Percentiles rank a stretch among this genome's conserved stretches.
Evolutionary conservation across 2,329 filamentous ascomycete genomes (phyloP).

Genomic region (Colletotrichum orbiculare): DNA sequence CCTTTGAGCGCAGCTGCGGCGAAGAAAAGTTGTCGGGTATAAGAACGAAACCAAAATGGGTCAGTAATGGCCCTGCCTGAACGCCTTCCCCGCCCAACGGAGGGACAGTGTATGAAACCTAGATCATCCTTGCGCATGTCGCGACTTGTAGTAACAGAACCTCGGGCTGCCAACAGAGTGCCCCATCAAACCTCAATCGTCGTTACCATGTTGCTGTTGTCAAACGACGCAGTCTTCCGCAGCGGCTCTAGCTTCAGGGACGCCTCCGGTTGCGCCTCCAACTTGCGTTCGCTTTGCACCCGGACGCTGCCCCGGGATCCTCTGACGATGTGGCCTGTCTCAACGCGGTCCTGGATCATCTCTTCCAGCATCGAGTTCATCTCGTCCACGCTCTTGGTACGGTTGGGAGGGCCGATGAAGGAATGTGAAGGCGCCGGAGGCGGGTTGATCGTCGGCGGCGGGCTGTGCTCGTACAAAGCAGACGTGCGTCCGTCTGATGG

Average conservation of each 20-base stretch:
- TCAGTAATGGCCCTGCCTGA: slow-evolving; percentile 24
- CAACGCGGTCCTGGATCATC: slow-evolving; percentile 92
- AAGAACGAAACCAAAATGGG: slow-evolving; percentile 40
- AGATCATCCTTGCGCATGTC: neutral
- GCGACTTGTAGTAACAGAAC: slow-evolving; percentile 6
- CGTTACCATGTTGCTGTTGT: slow-evolving; percentile 38
- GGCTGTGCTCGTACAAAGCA: slow-evolving; percentile 38
- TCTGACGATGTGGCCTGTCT: slow-evolving; percentile 77
- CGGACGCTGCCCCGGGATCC: slow-evolving; percentile 75
- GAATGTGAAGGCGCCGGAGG: slow-evolving; percentile 29
- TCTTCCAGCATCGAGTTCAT: slow-evolving; percentile 95
- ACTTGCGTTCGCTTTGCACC: slow-evolving; percentile 59
- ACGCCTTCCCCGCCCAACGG: slow-evolving; percentile 29
- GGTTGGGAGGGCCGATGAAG: slow-evolving; percentile 52
- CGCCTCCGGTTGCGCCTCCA: slow-evolving; percentile 48
- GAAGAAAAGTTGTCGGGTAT: slow-evolving; percentile 51
- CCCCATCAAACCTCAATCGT: slow-evolving; percentile 37
- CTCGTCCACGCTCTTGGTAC: slow-evolving; percentile 82
- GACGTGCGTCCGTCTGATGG: slow-evolving; percentile 41
- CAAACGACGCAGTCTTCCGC: slow-evolving; percentile 48
- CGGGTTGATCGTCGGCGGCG: slow-evolving; percentile 33
- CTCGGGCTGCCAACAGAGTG: slow-evolving; percentile 37
- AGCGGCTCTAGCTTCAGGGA: slow-evolving; percentile 52
- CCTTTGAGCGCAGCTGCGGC: slow-evolving; percentile 38
- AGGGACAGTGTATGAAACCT: slow-evolving; percentile 11